Evolutionary conservation across 768 basidiomycete species (phyloP).

Genomic region (Lentinula detonsa): DNA sequence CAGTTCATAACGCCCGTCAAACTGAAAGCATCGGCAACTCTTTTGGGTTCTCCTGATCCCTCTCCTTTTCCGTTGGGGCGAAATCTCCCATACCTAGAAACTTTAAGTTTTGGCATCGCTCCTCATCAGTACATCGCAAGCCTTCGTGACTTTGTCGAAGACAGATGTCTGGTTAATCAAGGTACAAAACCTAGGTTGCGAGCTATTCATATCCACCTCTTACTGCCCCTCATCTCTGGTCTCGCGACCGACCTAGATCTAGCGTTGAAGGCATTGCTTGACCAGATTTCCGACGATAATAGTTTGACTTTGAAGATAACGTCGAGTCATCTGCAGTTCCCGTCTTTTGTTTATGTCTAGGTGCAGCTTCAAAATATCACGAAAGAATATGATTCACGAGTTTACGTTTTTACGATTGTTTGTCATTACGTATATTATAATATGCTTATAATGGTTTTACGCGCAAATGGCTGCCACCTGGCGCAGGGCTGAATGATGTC

Average conservation of each 20-base stretch:
- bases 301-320: neutral
- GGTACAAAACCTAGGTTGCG: neutral
- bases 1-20: neutral
- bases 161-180: neutral
- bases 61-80: neutral
- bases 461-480: too few relatives aligned
- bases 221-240: neutral
- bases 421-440: too few relatives aligned
- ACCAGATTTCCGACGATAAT: neutral
- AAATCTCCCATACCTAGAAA: neutral
- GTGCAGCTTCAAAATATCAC: neutral
- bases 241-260: neutral
- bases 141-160: neutral
- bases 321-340: neutral
- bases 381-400: neutral
- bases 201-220: neutral
- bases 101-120: neutral
- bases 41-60: neutral
- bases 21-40: neutral
- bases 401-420: too few relatives aligned
- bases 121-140: neutral
- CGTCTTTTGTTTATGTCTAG: neutral
- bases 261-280: neutral
- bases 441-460: too few relatives aligned
- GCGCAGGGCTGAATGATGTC: too few relatives aligned